A percentile compares a stretch with the other conserved stretches of the same genome.
These are phyloP conservation scores for Globisporangium apiculatum DNA, from an alignment of 352 stramenopile species.

Conservation along the genomic window DNA sequence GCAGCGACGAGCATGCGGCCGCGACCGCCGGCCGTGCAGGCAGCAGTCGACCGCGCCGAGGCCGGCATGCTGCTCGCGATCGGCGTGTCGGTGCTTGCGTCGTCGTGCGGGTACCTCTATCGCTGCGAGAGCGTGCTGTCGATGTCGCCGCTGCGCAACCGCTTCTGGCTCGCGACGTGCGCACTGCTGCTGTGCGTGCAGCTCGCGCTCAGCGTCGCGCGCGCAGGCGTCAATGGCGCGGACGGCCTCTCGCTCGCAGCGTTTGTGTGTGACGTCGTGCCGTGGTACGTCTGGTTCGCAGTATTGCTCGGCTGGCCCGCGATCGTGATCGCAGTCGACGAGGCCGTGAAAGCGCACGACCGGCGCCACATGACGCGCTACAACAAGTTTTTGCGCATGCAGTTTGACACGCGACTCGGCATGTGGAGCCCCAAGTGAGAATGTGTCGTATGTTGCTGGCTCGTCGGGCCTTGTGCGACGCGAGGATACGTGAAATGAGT, in stretches of 20 bases:
- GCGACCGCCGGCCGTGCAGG: slow-evolving; percentile 34
- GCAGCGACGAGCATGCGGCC: slow-evolving; percentile 34
- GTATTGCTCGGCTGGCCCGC: slow-evolving; percentile 52
- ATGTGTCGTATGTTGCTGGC: too few relatives aligned
- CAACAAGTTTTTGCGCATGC: slow-evolving; percentile 84
- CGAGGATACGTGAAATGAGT: too few relatives aligned
- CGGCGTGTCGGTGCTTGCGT: slow-evolving; percentile 57
- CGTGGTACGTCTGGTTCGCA: slow-evolving; percentile 50
- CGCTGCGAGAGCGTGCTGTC: slow-evolving; percentile 66
- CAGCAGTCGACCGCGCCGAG: slow-evolving; percentile 67
- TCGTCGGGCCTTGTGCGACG: too few relatives aligned
- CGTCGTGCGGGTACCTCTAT: slow-evolving; percentile 69
- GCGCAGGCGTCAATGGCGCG: slow-evolving; percentile 33
- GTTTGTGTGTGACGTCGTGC: slow-evolving; percentile 43
- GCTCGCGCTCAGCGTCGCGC: slow-evolving; percentile 29
- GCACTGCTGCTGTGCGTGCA: slow-evolving; percentile 39
- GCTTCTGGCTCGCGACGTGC: slow-evolving; percentile 30
- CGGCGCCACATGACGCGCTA: slow-evolving; percentile 66
- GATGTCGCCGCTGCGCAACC: slow-evolving; percentile 63
- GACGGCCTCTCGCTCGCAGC: slow-evolving; percentile 45
- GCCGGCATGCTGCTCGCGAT: slow-evolving; percentile 68
- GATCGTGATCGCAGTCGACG: slow-evolving; percentile 50
- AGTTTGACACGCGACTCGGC: slow-evolving; percentile 81
- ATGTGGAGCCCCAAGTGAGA: slow-evolving; percentile 85
- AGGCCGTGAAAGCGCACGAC: slow-evolving; percentile 70